Evolutionary conservation across 2,329 filamentous ascomycete species (phyloP).

Genomic region (Diplodia mutila): DNA sequence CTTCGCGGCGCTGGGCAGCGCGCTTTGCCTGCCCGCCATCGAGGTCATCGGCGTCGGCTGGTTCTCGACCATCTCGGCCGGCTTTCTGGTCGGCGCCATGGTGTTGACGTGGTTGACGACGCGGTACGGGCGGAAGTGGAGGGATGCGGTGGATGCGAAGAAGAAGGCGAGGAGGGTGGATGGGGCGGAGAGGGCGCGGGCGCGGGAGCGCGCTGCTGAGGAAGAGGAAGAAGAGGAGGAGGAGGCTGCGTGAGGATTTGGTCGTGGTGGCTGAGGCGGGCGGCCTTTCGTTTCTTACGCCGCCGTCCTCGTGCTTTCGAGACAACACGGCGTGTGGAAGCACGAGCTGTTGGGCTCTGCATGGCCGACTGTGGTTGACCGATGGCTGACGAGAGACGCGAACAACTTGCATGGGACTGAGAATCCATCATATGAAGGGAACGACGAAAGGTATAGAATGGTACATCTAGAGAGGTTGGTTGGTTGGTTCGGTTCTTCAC

Average conservation of each 20-base stretch:
- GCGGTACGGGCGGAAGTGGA: conserved; percentile 56
- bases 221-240: neutral
- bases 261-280: neutral
- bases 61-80: conserved; percentile 72
- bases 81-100: conserved; percentile 58
- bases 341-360: neutral
- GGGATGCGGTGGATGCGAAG: conserved; percentile 57
- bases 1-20: conserved; percentile 72
- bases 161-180: conserved; percentile 44
- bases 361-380: neutral
- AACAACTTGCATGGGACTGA: neutral
- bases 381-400: neutral
- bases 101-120: conserved; percentile 54
- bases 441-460: neutral
- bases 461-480: neutral
- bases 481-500: neutral
- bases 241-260: neutral
- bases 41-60: conserved; percentile 76
- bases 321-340: neutral
- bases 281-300: neutral
- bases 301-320: neutral
- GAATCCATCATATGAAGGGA: neutral
- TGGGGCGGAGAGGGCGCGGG: neutral
- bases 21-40: conserved; percentile 74
- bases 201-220: neutral